Evolutionary conservation across 2,329 filamentous ascomycete species (phyloP).

Genomic region (Penicillium glabrum): DNA sequence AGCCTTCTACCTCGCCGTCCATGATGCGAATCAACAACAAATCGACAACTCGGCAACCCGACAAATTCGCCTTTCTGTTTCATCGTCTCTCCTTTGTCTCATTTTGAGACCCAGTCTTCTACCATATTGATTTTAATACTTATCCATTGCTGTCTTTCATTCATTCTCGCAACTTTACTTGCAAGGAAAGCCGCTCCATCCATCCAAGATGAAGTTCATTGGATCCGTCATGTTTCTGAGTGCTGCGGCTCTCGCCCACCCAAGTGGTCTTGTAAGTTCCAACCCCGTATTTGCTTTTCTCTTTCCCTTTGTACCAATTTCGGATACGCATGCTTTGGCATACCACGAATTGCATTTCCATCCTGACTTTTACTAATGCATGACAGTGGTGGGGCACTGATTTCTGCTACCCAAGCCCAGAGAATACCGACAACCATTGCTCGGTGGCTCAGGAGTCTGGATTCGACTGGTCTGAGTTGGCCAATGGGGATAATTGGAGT

Average conservation of each 20-base stretch:
- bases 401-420: conserved; percentile 63
- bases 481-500: conserved; percentile 57
- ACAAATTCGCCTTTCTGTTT: conserved; percentile 4
- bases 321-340: no score
- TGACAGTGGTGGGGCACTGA: conserved; percentile 49
- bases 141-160: conserved; percentile 15
- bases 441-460: conserved; percentile 63
- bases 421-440: conserved; percentile 75
- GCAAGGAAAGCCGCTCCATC: neutral
- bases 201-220: conserved; percentile 20
- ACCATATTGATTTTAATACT: neutral
- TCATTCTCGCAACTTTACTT: conserved; percentile 10
- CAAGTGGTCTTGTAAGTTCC: conserved; percentile 42
- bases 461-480: conserved; percentile 68
- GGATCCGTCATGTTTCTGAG: conserved; percentile 40
- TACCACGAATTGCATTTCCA: neutral
- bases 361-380: neutral
- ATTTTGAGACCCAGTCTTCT: neutral
- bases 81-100: neutral
- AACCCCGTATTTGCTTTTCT: no score
- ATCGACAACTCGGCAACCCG: neutral
- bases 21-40: neutral
- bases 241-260: conserved; percentile 38
- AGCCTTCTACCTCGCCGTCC: neutral
- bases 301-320: no score